These are phyloP conservation scores for Phytopythium boreale DNA, from an alignment of 352 stramenopile species.

Conservation along the genomic window DNA sequence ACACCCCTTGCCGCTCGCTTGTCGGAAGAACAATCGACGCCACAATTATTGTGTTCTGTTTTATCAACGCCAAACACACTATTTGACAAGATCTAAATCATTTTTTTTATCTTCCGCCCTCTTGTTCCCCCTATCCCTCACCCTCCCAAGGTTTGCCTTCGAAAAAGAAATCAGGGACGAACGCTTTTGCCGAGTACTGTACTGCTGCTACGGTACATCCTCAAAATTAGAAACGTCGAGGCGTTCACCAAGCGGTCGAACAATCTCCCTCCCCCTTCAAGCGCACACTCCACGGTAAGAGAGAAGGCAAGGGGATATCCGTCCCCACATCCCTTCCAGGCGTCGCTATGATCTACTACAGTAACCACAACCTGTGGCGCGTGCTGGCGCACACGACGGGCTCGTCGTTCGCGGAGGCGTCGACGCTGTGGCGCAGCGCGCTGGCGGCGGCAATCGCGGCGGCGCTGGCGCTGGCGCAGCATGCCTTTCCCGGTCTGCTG, in stretches of 20 bases:
- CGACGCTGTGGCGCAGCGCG: constrained; percentile 24
- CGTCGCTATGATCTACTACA: constrained; percentile 47
- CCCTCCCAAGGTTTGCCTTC: background rate
- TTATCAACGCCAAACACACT: too few species aligned
- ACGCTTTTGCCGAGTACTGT: background rate
- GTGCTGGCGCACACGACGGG: constrained; percentile 30
- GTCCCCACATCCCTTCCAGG: too few species aligned
- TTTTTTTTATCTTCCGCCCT: background rate
- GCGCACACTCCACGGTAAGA: background rate
- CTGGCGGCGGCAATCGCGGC: constrained; percentile 20
- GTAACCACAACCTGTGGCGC: constrained; percentile 32
- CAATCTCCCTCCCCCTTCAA: too few species aligned
- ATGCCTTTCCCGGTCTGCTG: constrained; percentile 17
- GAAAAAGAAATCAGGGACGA: background rate
- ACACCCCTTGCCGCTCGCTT: background rate
- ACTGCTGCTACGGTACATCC: background rate
- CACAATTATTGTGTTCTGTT: background rate
- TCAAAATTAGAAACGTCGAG: too few species aligned
- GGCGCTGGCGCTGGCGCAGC: constrained; percentile 22
- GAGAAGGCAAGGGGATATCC: too few species aligned
- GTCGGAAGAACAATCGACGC: background rate
- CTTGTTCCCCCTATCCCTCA: background rate
- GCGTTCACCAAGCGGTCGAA: too few species aligned
- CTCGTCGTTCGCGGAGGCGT: constrained; percentile 24
- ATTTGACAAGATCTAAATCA: background rate